Conservation (phyloP, 768 basidiomycete genomes). For the Boletales sp. region DNA sequence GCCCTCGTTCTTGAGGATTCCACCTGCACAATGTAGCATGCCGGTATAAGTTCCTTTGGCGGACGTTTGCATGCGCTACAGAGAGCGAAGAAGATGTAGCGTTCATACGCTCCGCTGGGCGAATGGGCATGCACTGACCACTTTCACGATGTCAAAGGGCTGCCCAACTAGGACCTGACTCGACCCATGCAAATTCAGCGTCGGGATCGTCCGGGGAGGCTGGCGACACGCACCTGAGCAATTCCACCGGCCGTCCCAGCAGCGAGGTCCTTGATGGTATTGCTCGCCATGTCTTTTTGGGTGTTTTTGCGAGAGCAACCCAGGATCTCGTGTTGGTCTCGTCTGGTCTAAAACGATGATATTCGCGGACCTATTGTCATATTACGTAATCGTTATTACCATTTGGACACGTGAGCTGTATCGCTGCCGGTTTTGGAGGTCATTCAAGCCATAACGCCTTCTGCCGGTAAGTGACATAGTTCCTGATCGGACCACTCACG, state of each 20-base stretch:
- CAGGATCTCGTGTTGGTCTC: no score
- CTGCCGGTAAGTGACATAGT: conserved; percentile 10
- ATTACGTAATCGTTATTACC: conserved; percentile 8
- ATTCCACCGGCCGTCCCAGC: conserved; percentile 92
- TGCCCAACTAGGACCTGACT: conserved; percentile 81
- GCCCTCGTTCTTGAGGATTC: conserved; percentile 87
- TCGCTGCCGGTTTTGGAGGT: conserved; percentile 7
- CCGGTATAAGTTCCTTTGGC: conserved; percentile 85
- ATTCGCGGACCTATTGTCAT: conserved; percentile 14
- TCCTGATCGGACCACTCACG: conserved; percentile 1
- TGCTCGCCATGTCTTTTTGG: conserved; percentile 29
- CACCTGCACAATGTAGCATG: conserved; percentile 87
- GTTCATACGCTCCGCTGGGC: not conserved
- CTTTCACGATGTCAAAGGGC: conserved; percentile 97
- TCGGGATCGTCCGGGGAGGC: not conserved
- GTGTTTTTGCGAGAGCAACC: conserved; percentile 6
- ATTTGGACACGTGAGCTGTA: conserved; percentile 13
- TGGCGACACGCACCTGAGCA: conserved; percentile 57
- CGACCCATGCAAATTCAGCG: conserved; percentile 8
- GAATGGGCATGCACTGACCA: conserved; percentile 50
- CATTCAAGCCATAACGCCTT: not conserved
- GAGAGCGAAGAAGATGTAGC: conserved; percentile 12
- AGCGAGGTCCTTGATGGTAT: conserved; percentile 81
- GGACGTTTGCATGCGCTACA: conserved; percentile 90
- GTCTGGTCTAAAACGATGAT: not conserved